Base-by-base conservation (phyloP, 2,329 filamentous ascomycete species). In the Dactylella cylindrospora region DNA sequence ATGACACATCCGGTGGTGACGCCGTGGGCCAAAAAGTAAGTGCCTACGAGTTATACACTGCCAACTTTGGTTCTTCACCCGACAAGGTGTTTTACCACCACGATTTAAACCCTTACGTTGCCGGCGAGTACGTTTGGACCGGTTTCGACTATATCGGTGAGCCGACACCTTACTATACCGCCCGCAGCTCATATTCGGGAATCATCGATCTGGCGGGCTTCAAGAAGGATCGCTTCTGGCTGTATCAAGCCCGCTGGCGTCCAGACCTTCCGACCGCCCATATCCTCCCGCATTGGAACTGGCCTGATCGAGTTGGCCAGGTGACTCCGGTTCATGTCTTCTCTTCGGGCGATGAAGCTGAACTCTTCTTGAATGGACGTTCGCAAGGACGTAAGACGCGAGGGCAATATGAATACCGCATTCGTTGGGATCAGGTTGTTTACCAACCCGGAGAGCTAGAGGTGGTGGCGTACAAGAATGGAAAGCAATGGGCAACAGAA, bases 201-300 rank as follows among this genome's bases (percentile, higher is more conserved):
- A 80, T 82, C 54, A 74, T 82, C 23, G 79, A 82, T 50, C 71
- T 81, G 5, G 79, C 79, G 0, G 79, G 79, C 0, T 82, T 82
- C 70, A 74, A 73, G 51, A 82, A 82, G 69, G 79, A 81, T 55
- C 72, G 79, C 1, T 81, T 76, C 68, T 80, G 74, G 64, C 66
- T 81, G 3, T 82, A 81, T 60, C 79, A 81, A 66, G 69, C 78
- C 0, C 75, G 77, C 5, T 82, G 79, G 80, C 71, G 75, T 2
- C 72, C 78, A 0, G 74, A 77, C 12, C 49, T 78, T 0, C 70
- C 66, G 1, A 74, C 76, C 70, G 79, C 77, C 2, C 78, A 81
- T 65, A 76, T 81, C 13, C 73, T 81, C 0, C 79, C 79, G 1
- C 79, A 81, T 66, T 81, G 79, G 79, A 80, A 72, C 12, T 82